Conservation (phyloP, 441 rosid genomes). For the Kokia cookei region DNA sequence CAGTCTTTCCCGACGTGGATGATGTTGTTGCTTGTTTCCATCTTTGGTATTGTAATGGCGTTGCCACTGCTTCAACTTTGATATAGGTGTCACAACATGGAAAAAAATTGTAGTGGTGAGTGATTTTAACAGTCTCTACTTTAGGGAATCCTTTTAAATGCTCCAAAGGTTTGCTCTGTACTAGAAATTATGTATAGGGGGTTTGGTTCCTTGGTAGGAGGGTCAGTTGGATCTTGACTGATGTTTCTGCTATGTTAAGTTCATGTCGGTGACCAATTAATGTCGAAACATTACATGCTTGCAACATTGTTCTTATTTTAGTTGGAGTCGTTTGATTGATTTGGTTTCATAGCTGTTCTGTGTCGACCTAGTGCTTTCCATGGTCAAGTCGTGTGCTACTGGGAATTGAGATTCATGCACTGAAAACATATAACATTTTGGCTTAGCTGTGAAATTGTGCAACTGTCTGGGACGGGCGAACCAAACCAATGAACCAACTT, state of each 20-base stretch:
- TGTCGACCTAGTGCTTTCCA: not conserved
- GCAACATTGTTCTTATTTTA: conserved; percentile 1
- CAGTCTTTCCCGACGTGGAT: conserved; percentile 77
- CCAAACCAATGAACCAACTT: not conserved
- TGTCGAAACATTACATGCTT: conserved; percentile 4
- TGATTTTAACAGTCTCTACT: conserved; percentile 5
- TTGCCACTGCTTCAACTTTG: conserved; percentile 88
- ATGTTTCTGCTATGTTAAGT: conserved; percentile 12
- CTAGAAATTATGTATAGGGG: conserved; percentile 27
- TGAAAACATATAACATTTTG: not conserved
- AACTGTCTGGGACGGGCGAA: not conserved
- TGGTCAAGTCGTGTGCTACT: not conserved
- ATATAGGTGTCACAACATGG: conserved; percentile 12
- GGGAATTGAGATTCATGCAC: not conserved
- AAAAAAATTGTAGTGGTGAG: conserved; percentile 16
- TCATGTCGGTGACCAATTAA: conserved; percentile 3
- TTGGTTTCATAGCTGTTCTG: not conserved
- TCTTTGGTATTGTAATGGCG: conserved; percentile 90
- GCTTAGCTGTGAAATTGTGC: not conserved
- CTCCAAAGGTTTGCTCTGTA: conserved; percentile 17
- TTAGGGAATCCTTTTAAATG: conserved; percentile 2
- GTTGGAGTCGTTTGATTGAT: not conserved
- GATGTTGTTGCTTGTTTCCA: conserved; percentile 73
- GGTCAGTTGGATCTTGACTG: conserved; percentile 13
- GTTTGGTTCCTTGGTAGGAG: conserved; percentile 8